Base-by-base conservation (phyloP, 1,284 basidiomycete species). In the Phlebopus sp. region DNA sequence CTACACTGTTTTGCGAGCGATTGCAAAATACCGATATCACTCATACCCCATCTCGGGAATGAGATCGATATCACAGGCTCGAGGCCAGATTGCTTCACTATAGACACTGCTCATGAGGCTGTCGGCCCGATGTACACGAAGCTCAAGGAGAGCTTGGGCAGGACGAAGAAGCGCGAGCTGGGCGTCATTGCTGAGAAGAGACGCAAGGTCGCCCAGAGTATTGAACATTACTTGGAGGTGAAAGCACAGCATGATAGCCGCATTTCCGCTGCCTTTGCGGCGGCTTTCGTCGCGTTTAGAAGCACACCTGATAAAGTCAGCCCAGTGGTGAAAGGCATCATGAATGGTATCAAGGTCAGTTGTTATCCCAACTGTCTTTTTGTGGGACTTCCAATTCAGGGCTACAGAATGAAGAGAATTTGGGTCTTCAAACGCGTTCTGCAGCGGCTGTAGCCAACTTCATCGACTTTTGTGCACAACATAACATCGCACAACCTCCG, bases 251-350 rank as follows among this genome's bases (percentile, higher is more conserved):
- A 95, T 63, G 96, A 98, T 57, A 81, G 85, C 15, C 87, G 94
- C 44, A 86, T 98, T 11, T 86, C 84, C 8, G 92, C 97, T 8
- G 84, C 91, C 0, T 88, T 97, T 57, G 92, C 95, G 10, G 87
- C 90, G 2, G 93, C 96, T 0, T 88, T 96, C 54, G 88, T 99
- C 15, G 86, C 91, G 4, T 81, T 96, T 53, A 78, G 80, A 59
- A 81, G 82, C 31, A 84, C 91, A 31, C 94, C 95, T 0, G 82
- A 92, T 54, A 99, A 98, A 72, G 86, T 99, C 53, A 97, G 93
- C 56, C 96, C 90, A 0, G 85, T 99, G 38, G 94, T 99, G 45
- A 93, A 97, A 68, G 93, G 92, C 32, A 85, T 99, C 55, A 99
- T 98, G 90, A 97, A 96, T 56, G 92, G 93, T 31, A 88, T 99